Evolutionary conservation across 2,329 filamentous ascomycete genomes (phyloP).

Genomic region (Trichothecium sympodiale): DNA sequence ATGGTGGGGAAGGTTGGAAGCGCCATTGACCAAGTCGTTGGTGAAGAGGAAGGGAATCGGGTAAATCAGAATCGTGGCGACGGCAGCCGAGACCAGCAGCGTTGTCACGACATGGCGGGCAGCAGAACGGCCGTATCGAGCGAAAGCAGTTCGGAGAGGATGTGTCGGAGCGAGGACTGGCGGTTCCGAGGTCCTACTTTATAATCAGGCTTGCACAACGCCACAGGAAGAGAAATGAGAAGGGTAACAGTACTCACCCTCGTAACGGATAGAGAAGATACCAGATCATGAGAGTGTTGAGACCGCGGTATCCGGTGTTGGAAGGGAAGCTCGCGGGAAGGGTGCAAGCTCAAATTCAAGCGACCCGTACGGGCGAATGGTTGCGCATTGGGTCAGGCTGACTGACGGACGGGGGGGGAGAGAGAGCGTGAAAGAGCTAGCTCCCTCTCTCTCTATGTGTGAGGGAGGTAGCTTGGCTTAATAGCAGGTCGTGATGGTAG

Average conservation of each 20-base stretch:
- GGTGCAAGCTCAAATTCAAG: too few relatives aligned
- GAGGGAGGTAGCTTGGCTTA: too few relatives aligned
- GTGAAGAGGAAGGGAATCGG: conserved; percentile 67
- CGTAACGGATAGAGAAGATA: conserved; percentile 67
- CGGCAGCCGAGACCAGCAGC: conserved; percentile 62
- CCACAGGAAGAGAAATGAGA: conserved; percentile 7
- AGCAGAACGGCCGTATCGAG: conserved; percentile 58
- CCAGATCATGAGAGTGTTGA: conserved; percentile 51
- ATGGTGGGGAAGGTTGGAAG: conserved; percentile 64
- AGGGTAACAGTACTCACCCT: conserved; percentile 43
- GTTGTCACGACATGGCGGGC: conserved; percentile 64
- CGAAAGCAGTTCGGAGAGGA: conserved; percentile 52
- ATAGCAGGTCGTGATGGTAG: too few relatives aligned
- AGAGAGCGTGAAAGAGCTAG: too few relatives aligned
- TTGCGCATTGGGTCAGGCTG: too few relatives aligned
- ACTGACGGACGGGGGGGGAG: too few relatives aligned
- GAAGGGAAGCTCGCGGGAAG: too few relatives aligned
- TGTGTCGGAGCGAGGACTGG: conserved; percentile 54
- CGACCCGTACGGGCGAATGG: too few relatives aligned
- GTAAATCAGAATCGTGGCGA: conserved; percentile 61
- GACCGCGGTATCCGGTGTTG: too few relatives aligned
- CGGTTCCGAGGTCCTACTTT: conserved; percentile 60
- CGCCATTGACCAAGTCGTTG: conserved; percentile 58
- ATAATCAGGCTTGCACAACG: conserved; percentile 1
- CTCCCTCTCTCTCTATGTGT: too few relatives aligned